Conservation (phyloP, 2,329 filamentous ascomycete species). For the Acephala macrosclerotiorum region DNA sequence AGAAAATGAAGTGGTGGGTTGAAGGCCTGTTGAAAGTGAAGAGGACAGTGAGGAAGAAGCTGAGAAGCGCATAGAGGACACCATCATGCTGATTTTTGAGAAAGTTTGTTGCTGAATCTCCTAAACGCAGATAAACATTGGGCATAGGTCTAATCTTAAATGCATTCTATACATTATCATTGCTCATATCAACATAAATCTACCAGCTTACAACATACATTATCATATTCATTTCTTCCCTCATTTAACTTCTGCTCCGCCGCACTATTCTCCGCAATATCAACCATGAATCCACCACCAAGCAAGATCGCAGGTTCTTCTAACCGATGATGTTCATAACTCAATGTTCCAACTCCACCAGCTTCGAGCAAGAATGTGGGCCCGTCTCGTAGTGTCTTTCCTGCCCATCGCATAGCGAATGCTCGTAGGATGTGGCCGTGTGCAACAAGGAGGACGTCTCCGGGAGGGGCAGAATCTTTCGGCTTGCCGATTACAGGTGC, state of each 20-base stretch:
- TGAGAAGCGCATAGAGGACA: neutral
- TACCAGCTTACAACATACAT: neutral
- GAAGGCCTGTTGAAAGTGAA: neutral
- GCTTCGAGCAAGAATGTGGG: slow-evolving; percentile 86
- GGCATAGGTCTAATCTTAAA: neutral
- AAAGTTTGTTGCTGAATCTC: neutral
- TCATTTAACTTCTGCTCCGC: slow-evolving; percentile 23
- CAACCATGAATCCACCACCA: slow-evolving; percentile 63
- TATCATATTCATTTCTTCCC: slow-evolving; percentile 14
- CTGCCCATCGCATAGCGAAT: slow-evolving; percentile 87
- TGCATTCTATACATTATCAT: slow-evolving; percentile 8
- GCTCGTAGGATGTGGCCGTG: slow-evolving; percentile 90
- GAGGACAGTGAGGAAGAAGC: neutral
- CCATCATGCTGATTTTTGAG: neutral
- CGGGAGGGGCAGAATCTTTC: slow-evolving; percentile 45
- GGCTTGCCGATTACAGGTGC: slow-evolving; percentile 64
- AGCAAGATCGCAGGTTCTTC: slow-evolving; percentile 82
- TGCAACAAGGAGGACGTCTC: slow-evolving; percentile 80
- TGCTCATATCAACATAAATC: neutral
- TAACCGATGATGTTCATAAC: slow-evolving; percentile 82
- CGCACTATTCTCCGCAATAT: slow-evolving; percentile 34
- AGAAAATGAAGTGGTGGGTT: neutral
- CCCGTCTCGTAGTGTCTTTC: slow-evolving; percentile 73
- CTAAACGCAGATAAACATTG: neutral
- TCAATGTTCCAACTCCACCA: slow-evolving; percentile 83